These are phyloP conservation scores for Lactarius hatsudake DNA, from an alignment of 768 basidiomycete species.

Conservation along the genomic window DNA sequence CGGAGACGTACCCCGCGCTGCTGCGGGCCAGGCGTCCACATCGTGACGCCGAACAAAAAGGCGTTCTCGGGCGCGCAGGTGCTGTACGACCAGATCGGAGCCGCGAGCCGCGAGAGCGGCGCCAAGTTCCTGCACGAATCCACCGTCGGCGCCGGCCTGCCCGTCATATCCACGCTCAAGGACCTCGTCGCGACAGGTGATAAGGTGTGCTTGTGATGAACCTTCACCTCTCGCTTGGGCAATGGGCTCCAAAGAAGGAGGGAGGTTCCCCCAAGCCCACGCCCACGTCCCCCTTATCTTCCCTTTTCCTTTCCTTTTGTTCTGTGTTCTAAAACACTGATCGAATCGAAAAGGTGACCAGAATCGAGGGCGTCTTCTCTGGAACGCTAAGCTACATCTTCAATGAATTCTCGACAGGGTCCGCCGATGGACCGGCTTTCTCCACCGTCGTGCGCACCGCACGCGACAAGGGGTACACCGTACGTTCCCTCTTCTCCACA, in stretches of 20 bases:
- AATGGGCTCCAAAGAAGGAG: background rate
- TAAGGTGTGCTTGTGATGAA: slow-evolving; percentile 49
- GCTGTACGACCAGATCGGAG: slow-evolving; percentile 68
- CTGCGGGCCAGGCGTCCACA: slow-evolving; percentile 73
- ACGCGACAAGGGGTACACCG: slow-evolving; percentile 92
- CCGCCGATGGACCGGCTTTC: slow-evolving; percentile 69
- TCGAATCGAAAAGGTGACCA: slow-evolving; percentile 53
- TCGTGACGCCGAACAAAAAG: slow-evolving; percentile 98
- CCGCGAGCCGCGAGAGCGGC: slow-evolving; percentile 54
- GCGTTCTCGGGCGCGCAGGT: slow-evolving; percentile 73
- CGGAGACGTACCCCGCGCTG: slow-evolving; percentile 77
- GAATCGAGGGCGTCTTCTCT: slow-evolving; percentile 97
- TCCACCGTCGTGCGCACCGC: slow-evolving; percentile 87
- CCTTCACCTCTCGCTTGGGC: background rate
- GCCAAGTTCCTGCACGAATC: slow-evolving; percentile 81
- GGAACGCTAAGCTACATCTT: slow-evolving; percentile 99
- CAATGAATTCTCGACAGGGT: slow-evolving; percentile 84
- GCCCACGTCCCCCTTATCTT: no score
- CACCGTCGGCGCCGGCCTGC: slow-evolving; percentile 95
- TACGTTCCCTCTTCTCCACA: slow-evolving; percentile 36
- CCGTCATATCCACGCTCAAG: slow-evolving; percentile 87
- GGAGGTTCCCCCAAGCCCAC: no score
- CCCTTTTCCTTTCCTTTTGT: background rate
- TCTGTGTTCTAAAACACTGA: background rate
- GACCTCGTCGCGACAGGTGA: slow-evolving; percentile 93